Conservation (phyloP, 2,329 filamentous ascomycete species). For the Diaporthe citrichinensis region DNA sequence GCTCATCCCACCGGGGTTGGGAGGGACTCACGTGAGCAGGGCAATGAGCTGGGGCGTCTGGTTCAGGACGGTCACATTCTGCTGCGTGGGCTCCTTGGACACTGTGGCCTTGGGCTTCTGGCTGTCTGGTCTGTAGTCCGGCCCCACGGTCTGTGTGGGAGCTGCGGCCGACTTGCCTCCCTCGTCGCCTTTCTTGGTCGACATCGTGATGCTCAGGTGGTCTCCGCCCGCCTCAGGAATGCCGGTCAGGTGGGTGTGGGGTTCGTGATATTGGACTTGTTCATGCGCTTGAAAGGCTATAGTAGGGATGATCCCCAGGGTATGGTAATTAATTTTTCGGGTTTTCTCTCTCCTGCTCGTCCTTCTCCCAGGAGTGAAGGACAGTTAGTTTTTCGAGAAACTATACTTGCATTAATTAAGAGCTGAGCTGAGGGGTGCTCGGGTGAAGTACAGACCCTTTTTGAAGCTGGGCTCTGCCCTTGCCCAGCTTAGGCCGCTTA, state of each 20-base stretch:
- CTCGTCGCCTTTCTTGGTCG: conserved; percentile 36
- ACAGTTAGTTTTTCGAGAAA: neutral
- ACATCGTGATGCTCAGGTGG: conserved; percentile 34
- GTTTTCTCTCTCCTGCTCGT: neutral
- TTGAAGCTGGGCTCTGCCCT: conserved; percentile 24
- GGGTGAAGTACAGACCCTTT: conserved; percentile 18
- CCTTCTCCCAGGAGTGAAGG: neutral
- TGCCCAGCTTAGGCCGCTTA: conserved; percentile 10
- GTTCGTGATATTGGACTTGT: conserved; percentile 36
- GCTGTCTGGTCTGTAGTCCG: conserved; percentile 80
- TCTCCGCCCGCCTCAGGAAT: neutral
- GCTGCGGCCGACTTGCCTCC: conserved; percentile 44
- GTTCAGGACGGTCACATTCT: conserved; percentile 90
- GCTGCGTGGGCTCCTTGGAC: conserved; percentile 83
- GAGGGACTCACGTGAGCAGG: conserved; percentile 86
- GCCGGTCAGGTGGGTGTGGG: conserved; percentile 33
- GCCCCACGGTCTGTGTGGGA: conserved; percentile 79
- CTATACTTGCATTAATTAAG: conserved; percentile 21
- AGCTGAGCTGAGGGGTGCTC: conserved; percentile 15
- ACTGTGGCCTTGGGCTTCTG: conserved; percentile 91
- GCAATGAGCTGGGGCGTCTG: conserved; percentile 98
- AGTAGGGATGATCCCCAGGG: conserved; percentile 29
- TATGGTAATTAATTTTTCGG: neutral
- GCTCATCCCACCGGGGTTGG: neutral
- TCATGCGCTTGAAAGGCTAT: conserved; percentile 31